Base-by-base conservation (phyloP, 2,329 filamentous ascomycete genomes). In the Monosporascus cannonballus region DNA sequence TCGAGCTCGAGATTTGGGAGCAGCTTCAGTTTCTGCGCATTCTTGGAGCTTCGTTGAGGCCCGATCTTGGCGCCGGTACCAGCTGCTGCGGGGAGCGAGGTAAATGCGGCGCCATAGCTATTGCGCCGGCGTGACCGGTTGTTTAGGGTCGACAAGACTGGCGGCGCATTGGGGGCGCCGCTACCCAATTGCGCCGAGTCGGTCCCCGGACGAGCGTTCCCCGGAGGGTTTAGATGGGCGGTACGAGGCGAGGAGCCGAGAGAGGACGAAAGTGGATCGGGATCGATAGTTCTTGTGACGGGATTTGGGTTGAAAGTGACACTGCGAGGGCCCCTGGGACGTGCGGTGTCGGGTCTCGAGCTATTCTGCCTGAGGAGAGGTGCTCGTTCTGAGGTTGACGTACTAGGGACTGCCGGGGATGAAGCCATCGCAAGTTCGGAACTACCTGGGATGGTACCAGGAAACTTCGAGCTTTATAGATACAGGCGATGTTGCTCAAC, bases 11-110 rank as follows among this genome's bases (percentile, higher is more conserved):
- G 91, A 65, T 94, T 94, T 1, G 94, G 94, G 17, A 99, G 76
- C n/a, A 99, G 80, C 74, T 99, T 99, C 56, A 99, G 79, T 74
- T 99, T 99, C 75, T 97, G 91, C 2, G 90, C 90, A 59, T 89
- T 96, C 71, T 96, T 95, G 24, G 92, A 96, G 52, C 91, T 97
- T 69, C 94, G 79, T 69, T 99, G 94, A 0, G 94, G 93, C 2
- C 94, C 94, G 54, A 96, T 90, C 73, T 97, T 96, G 50, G 80
- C 71, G 2, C 67, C 55, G 34, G 64, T 64, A 6, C 55, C 58
- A 27, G 65, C 60, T 14, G 71, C 64, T 7, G 71, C 66, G 37
- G 71, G 69, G 5, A 79, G 68, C 8, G 65, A 65, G 34, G 66
- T 69, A 27, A 79, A 71, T 18, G 83, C 75, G 50, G 83, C 76